Evolutionary conservation across 2,329 filamentous ascomycete species (phyloP).

Genomic region (Ampelomyces quisqualis): DNA sequence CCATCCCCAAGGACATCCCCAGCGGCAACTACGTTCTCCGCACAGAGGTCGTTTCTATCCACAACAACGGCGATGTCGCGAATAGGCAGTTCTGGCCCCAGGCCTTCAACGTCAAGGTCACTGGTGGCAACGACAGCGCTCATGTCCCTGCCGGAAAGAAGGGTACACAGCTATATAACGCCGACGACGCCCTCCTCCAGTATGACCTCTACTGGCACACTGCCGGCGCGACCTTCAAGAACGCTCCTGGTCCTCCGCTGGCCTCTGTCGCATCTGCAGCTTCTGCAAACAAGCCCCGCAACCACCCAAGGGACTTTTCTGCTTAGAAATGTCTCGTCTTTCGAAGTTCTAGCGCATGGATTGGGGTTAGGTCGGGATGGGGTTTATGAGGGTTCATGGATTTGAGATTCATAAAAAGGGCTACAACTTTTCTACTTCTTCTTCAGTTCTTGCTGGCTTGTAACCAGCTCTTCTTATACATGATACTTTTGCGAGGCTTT

Average conservation of each 20-base stretch:
- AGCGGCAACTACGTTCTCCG: conserved; percentile 41
- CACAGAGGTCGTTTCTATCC: conserved; percentile 39
- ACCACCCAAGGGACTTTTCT: conserved; percentile 32
- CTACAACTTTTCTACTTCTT: neutral
- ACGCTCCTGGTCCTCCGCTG: conserved; percentile 26
- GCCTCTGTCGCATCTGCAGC: conserved; percentile 19
- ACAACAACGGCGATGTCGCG: conserved; percentile 37
- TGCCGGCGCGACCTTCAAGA: conserved; percentile 23
- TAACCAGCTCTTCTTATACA: neutral
- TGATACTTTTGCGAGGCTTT: neutral
- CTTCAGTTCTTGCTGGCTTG: neutral
- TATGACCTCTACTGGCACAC: conserved; percentile 37
- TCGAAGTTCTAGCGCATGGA: neutral
- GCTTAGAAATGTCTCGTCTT: conserved; percentile 11
- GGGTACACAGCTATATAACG: conserved; percentile 34
- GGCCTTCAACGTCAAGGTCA: conserved; percentile 40
- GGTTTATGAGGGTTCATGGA: neutral
- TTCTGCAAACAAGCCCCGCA: too few species aligned
- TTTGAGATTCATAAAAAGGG: neutral
- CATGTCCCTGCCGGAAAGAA: conserved; percentile 29
- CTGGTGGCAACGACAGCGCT: conserved; percentile 29
- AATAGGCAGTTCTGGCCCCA: conserved; percentile 41
- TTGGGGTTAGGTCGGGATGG: neutral
- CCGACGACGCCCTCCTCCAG: conserved; percentile 29
- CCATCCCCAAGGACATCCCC: conserved; percentile 35